A percentile compares a stretch with the other conserved stretches of the same genome.
Conservation (phyloP, 768 basidiomycete genomes). For the Panaeolus papilionaceus region DNA sequence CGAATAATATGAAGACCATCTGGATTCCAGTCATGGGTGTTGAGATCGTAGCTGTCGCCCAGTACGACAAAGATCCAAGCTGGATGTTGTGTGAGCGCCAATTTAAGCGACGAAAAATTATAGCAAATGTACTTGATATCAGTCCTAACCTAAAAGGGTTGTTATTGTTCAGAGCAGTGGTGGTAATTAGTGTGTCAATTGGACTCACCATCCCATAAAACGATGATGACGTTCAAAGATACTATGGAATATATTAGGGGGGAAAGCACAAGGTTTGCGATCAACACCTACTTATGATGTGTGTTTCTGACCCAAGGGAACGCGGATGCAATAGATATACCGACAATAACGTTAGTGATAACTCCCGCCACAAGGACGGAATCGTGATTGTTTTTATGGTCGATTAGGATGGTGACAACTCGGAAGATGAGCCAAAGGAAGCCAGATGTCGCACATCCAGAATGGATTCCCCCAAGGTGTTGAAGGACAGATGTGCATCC, state of each 20-base stretch:
- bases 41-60: constrained; percentile 66
- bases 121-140: constrained; percentile 50
- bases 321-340: constrained; percentile 67
- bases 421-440: constrained; percentile 75
- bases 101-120: constrained; percentile 6
- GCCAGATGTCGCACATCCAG: constrained; percentile 81
- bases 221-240: constrained; percentile 85
- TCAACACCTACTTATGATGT: constrained; percentile 72
- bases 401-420: constrained; percentile 57
- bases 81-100: constrained; percentile 26
- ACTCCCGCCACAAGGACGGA: constrained; percentile 67
- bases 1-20: constrained; percentile 60
- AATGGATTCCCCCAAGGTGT: constrained; percentile 86
- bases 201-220: constrained; percentile 76
- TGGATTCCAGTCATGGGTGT: constrained; percentile 64
- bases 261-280: not conserved
- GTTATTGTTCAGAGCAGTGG: not conserved
- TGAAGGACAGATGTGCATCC: constrained; percentile 76
- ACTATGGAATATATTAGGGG: constrained; percentile 38
- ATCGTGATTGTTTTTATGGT: constrained; percentile 56
- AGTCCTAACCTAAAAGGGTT: constrained; percentile 47
- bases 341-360: constrained; percentile 62
- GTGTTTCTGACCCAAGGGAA: constrained; percentile 84
- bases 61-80: constrained; percentile 76
- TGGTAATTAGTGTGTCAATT: not conserved